Base-by-base conservation (phyloP, 2,329 filamentous ascomycete genomes). In the Xylaria sp. region DNA sequence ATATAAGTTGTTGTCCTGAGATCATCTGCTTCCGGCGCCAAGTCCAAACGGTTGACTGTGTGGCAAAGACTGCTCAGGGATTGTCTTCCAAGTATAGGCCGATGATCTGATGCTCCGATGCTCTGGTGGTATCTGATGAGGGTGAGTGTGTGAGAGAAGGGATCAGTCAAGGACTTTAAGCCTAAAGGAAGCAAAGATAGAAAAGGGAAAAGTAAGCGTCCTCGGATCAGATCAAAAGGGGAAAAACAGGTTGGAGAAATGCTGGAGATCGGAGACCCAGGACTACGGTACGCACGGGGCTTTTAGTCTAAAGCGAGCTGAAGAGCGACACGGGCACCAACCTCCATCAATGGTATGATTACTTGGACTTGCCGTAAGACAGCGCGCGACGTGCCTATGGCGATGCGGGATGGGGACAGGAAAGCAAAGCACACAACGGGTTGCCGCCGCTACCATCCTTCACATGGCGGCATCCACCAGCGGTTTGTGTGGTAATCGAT, bases 291-390 rank as follows among this genome's bases (percentile, higher is more conserved):
- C 66, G 58, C 64, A 65, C 59, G 65, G 61, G 67, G 67, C 64
- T 59, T 68, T 68, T 68, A 67, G 66, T 65, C 65, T 68, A 62
- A 67, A 68, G 67, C 62, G 63, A 69, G 66, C 64, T 67, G 61
- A 55, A 42, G 56, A 54, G 57, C 59, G 59, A 57, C 56, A 55
- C 57, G 60, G 58, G 52, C 59, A 49, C 42, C 42, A 46, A 46
- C 57, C 61, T 60, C 55, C 55, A 60, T 64, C 44, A 57, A 56
- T 46, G 60, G 57, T 54, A 59, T n/a, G 44, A 42, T 13, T 42
- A 42, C 13, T 51, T 60, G 47, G 54, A 60, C 46, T 42, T 59
- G 56, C 56, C 53, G 59, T 57, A 51, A 59, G 56, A 57, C 23
- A 34, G 49, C 49, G 23, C 11, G 23, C 23, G 23, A 30, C 48